A percentile compares a stretch with the other conserved stretches of the same genome.
Conservation (phyloP, 164 flowering plant genomes). For the grape (Vitis vinifera) region DNA sequence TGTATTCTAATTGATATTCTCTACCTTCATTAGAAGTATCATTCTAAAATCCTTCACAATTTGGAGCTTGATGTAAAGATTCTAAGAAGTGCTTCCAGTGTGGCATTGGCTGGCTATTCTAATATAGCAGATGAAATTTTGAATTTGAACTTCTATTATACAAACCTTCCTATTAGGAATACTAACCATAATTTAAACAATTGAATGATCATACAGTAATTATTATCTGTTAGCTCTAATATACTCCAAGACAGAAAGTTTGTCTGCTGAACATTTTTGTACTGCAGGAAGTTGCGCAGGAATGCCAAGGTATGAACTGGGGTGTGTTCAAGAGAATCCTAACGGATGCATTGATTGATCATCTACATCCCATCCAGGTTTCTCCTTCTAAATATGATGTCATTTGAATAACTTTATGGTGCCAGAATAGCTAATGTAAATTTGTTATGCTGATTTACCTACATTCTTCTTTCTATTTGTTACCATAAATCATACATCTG, state of each 20-base stretch:
- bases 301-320: conserved; percentile 87
- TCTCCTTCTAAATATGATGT: background rate
- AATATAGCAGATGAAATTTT: background rate
- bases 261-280: background rate
- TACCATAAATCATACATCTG: too few species aligned
- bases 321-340: conserved; percentile 75
- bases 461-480: background rate
- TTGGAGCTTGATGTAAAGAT: too few species aligned
- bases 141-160: background rate
- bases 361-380: conserved; percentile 94
- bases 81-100: too few species aligned
- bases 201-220: conserved; percentile 1
- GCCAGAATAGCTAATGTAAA: background rate
- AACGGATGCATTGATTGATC: conserved; percentile 77
- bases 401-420: background rate
- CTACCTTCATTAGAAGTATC: too few species aligned
- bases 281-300: conserved; percentile 73
- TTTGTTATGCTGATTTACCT: background rate
- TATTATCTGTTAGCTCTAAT: background rate
- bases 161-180: background rate
- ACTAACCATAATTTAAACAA: background rate
- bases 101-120: too few species aligned
- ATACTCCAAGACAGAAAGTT: background rate
- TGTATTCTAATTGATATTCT: too few species aligned
- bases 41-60: too few species aligned